phyloP scores from a whole-genome alignment of 2,329 filamentous ascomycete species.

The Colletotrichum sp. region DNA sequence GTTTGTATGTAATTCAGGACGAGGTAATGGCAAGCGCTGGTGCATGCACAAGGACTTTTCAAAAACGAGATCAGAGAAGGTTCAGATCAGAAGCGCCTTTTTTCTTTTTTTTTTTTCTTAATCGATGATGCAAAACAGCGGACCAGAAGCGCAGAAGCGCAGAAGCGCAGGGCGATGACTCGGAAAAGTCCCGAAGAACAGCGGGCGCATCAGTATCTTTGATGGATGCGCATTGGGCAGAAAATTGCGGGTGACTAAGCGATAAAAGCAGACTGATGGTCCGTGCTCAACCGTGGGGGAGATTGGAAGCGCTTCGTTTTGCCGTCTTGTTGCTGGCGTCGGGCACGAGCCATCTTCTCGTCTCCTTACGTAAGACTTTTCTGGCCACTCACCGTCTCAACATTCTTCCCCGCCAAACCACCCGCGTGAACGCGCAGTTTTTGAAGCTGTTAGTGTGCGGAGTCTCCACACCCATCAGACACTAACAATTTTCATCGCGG shows the following conservation, averaged over 20 bases:
- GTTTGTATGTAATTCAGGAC: not conserved
- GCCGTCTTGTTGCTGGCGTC: not conserved
- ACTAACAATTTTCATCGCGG: not conserved
- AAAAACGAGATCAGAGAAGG: not conserved
- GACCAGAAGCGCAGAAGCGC: not conserved
- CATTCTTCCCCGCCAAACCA: not conserved
- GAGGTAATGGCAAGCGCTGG: not conserved
- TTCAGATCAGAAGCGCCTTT: not conserved
- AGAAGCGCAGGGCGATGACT: not conserved
- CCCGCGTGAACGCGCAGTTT: not conserved
- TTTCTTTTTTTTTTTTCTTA: not conserved
- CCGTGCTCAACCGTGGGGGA: not conserved
- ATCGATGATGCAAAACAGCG: not conserved
- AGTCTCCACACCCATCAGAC: conserved; percentile 1
- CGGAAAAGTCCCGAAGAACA: not conserved
- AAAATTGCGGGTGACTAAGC: not conserved
- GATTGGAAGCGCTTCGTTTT: conserved; percentile 2
- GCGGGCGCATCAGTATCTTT: not conserved
- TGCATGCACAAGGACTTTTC: not conserved
- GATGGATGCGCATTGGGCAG: not conserved
- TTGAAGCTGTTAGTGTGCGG: not conserved
- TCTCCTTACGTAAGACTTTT: not conserved
- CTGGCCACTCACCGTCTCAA: not conserved
- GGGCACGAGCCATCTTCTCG: not conserved
- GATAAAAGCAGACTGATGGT: not conserved